phyloP scores from a whole-genome alignment of 257 asterid genomes.

The Eucommia ulmoides region DNA sequence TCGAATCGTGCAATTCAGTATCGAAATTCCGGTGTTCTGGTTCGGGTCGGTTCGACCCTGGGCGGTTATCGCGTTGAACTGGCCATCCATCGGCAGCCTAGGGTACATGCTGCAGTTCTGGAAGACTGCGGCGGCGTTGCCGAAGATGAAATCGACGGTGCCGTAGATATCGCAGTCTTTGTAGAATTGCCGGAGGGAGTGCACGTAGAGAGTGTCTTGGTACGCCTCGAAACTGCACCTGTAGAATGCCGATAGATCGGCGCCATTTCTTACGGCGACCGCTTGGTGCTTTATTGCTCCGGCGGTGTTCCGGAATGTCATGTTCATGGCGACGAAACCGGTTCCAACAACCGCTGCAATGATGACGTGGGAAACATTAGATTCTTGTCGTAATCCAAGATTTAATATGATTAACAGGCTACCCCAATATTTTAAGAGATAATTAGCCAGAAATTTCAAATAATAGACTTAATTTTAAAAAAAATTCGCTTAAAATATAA shows the following conservation, averaged over 20 bases:
- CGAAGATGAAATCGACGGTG: conserved; percentile 79
- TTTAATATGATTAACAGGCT: no score
- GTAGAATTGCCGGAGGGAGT: conserved; percentile 72
- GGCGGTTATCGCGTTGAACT: conserved; percentile 64
- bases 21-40: conserved; percentile 68
- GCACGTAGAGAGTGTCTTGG: conserved; percentile 62
- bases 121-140: conserved; percentile 54
- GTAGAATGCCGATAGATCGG: conserved; percentile 65
- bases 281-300: conserved; percentile 75
- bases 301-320: conserved; percentile 70
- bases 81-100: conserved; percentile 39
- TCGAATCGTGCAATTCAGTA: conserved; percentile 41
- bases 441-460: no score
- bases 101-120: conserved; percentile 58
- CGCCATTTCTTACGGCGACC: conserved; percentile 61
- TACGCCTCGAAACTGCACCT: conserved; percentile 72
- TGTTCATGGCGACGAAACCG: conserved; percentile 42
- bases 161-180: conserved; percentile 57
- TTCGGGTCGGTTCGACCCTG: conserved; percentile 68
- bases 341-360: conserved; percentile 43
- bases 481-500: no score
- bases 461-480: no score
- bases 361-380: no score
- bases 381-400: no score
- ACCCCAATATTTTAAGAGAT: no score